phyloP scores from a whole-genome alignment of 129 eudicot genomes.

The Kitagawia praeruptora region DNA sequence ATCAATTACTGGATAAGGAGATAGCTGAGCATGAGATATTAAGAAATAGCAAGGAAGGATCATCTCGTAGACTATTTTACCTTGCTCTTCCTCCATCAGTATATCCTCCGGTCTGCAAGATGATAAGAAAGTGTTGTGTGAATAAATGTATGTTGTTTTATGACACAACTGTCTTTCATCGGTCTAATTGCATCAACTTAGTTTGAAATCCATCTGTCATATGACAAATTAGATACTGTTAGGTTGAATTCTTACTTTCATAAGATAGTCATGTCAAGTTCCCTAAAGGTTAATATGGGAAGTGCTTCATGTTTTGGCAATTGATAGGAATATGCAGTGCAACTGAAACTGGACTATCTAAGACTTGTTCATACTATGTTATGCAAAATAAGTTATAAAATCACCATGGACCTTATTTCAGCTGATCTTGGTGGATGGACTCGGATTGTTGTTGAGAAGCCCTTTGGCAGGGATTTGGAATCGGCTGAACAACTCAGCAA shows the following conservation, averaged over 20 bases:
- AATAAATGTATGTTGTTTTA: constrained; percentile 51
- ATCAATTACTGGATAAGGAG: constrained; percentile 56
- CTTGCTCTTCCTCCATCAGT: constrained; percentile 99
- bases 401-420: constrained; percentile 20
- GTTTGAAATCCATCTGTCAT: background rate
- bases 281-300: background rate
- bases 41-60: constrained; percentile 49
- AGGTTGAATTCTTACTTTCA: background rate
- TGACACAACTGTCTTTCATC: background rate
- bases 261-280: background rate
- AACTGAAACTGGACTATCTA: background rate
- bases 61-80: constrained; percentile 85
- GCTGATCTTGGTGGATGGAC: constrained; percentile 99
- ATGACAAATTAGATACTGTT: background rate
- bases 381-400: background rate
- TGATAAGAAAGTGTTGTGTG: constrained; percentile 72
- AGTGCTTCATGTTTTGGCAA: background rate
- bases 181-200: background rate
- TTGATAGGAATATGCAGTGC: background rate
- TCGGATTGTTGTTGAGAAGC: constrained; percentile 96
- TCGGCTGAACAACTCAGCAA: constrained; percentile 92
- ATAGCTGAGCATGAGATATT: constrained; percentile 67
- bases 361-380: background rate
- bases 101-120: constrained; percentile 94
- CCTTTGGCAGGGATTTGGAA: constrained; percentile 91